Conservation (phyloP, 2,329 filamentous ascomycete species). For the Aureobasidium melanogenum region DNA sequence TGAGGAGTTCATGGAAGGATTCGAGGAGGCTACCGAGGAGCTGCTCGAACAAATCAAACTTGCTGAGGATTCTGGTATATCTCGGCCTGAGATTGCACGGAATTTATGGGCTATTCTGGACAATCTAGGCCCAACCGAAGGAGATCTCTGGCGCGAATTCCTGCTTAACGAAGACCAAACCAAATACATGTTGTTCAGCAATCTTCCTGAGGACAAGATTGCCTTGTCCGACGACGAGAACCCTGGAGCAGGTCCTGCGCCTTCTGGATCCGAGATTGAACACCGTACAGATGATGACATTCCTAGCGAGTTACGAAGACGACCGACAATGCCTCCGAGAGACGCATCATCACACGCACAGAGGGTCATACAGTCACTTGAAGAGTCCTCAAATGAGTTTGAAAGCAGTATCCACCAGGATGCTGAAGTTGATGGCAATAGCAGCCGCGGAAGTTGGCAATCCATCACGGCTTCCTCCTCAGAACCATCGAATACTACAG, state of each 20-base stretch:
- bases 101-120: neutral
- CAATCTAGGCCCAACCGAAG: neutral
- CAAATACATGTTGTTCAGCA: neutral
- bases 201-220: neutral
- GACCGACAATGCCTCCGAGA: constrained; percentile 4
- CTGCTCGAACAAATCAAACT: constrained; percentile 10
- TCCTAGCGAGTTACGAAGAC: neutral
- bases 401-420: neutral
- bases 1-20: neutral
- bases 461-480: neutral
- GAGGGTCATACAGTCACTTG: neutral
- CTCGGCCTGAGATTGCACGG: neutral
- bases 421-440: neutral
- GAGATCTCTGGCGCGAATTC: neutral
- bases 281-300: neutral
- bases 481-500: neutral
- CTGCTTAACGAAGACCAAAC: neutral
- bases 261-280: neutral
- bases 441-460: constrained; percentile 5
- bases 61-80: neutral
- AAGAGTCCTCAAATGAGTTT: neutral
- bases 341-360: constrained; percentile 6
- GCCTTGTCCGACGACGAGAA: neutral
- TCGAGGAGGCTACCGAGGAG: constrained; percentile 6
- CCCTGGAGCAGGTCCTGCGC: neutral